Evolutionary conservation across 192 early-diverging fungal species (phyloP).

Genomic region (Spizellomyces punctatus): DNA sequence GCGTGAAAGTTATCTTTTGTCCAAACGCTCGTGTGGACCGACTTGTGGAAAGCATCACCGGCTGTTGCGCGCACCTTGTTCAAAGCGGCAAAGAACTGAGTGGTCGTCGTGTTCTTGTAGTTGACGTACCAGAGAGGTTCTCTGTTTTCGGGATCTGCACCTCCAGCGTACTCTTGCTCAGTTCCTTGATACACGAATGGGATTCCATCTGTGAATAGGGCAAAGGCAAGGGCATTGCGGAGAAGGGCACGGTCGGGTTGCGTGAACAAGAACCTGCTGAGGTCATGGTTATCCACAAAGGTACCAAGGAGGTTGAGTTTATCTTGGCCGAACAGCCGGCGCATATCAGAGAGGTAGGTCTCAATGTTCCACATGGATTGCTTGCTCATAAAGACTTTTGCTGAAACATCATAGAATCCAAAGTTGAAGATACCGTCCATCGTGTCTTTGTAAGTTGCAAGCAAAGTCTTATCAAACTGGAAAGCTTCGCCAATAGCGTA

Average conservation of each 20-base stretch:
- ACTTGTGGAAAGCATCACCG: slow-evolving; percentile 2
- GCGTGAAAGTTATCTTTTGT: slow-evolving; percentile 22
- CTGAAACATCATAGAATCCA: slow-evolving; percentile 2
- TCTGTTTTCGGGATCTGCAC: slow-evolving; percentile 29
- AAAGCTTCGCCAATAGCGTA: slow-evolving; percentile 14
- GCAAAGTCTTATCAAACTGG: slow-evolving; percentile 28
- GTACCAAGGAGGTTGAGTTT: slow-evolving; percentile 45
- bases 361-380: slow-evolving; percentile 16
- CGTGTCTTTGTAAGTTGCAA: not conserved
- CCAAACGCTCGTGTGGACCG: slow-evolving; percentile 1
- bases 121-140: slow-evolving; percentile 25
- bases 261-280: slow-evolving; percentile 22
- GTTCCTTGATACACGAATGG: slow-evolving; percentile 37
- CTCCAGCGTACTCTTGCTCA: slow-evolving; percentile 31
- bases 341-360: not conserved
- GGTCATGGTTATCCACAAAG: slow-evolving; percentile 35
- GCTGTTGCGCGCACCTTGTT: slow-evolving; percentile 5
- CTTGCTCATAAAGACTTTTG: slow-evolving; percentile 5
- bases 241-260: slow-evolving; percentile 29
- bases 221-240: slow-evolving; percentile 30
- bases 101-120: slow-evolving; percentile 22
- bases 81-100: not conserved
- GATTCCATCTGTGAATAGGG: slow-evolving; percentile 24
- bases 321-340: slow-evolving; percentile 1
- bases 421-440: slow-evolving; percentile 14